Base-by-base conservation (phyloP, 179 eudicot species). In the Amaranthus tricolor region DNA sequence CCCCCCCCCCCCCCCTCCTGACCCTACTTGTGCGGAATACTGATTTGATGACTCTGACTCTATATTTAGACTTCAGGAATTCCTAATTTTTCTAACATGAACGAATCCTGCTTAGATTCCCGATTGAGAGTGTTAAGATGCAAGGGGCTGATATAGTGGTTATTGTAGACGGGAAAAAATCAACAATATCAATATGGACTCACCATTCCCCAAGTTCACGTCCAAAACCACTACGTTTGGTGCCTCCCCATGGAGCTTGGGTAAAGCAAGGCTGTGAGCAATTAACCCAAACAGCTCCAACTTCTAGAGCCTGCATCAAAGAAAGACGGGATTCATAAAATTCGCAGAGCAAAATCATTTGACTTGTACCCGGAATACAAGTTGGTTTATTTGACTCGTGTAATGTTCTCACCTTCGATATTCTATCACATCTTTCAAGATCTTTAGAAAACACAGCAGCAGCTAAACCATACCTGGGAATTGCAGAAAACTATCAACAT, bases 181-280 rank as follows among this genome's bases (percentile, higher is more conserved):
- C 12, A 66, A 12, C 48, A 51, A 5, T 43, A 60, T 65, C 10
- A 21, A 8, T 31, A 58, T 5, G 49, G 68, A 40, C 81, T 83
- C 80, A 95, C 99, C 99, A 90, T 88, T 96, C 96, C 3, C 99
- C 99, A 20, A 96, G 91, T 75, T 96, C 99, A 62, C 98, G 99
- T 43, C 99, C 99, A 79, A 96, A 96, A 72, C 99, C 99, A 78
- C 99, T 96, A 43, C 96, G 96, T 71, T 91, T 96, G 65, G 79
- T 93, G 73, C 99, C 99, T 65, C 99, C 99, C 99, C 99, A 93
- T 48, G 99, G 99, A 81, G 96, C 98, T 84, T 96, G 99, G 72
- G 84, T 83, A 82, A 96, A 96, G 89, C 98, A 96, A 31, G 98
- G 99, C 77, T 93, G 98, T 66, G 99, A 96, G 85, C 99, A 96